Percentiles rank a stretch among this genome's conserved stretches.
Evolutionary conservation across 2,329 filamentous ascomycete genomes (phyloP).

Genomic region (Gyromitra esculenta): DNA sequence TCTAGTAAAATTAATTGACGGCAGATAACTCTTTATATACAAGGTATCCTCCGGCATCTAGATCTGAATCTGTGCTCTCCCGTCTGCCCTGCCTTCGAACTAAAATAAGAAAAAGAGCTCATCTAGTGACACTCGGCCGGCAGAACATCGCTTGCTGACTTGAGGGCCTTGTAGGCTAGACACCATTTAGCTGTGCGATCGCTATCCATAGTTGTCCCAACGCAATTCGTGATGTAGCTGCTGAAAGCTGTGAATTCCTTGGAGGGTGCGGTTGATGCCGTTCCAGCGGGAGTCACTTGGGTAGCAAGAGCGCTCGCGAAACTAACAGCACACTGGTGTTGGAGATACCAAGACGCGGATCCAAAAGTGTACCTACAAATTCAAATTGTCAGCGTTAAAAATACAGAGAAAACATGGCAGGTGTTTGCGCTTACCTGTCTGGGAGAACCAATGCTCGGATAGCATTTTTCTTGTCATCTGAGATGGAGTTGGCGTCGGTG

Average conservation of each 20-base stretch:
- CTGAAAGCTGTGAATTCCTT: conserved; percentile 1
- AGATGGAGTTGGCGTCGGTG: not conserved
- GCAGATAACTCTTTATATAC: not conserved
- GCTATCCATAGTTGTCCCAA: conserved; percentile 4
- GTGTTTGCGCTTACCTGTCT: conserved; percentile 15
- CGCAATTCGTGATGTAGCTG: conserved; percentile 24
- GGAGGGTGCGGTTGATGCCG: too few relatives aligned
- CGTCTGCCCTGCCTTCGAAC: not conserved
- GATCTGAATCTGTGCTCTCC: not conserved
- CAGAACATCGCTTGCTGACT: not conserved
- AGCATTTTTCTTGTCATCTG: conserved; percentile 6
- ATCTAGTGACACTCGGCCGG: not conserved
- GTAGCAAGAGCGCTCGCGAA: not conserved
- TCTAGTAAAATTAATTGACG: not conserved
- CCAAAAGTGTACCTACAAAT: conserved; percentile 33
- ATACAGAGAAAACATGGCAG: not conserved
- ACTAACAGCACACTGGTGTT: conserved; percentile 5
- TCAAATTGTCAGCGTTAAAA: not conserved
- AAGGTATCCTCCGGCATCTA: not conserved
- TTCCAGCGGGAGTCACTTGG: not conserved
- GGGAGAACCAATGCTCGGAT: conserved; percentile 25
- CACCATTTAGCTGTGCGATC: conserved; percentile 25
- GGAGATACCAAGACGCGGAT: conserved; percentile 38
- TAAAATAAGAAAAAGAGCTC: not conserved
- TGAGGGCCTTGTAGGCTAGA: conserved; percentile 16